A percentile compares a stretch with the other conserved stretches of the same genome.
Conservation (phyloP, 2,329 filamentous ascomycete genomes). For the Diaporthe velutina region DNA sequence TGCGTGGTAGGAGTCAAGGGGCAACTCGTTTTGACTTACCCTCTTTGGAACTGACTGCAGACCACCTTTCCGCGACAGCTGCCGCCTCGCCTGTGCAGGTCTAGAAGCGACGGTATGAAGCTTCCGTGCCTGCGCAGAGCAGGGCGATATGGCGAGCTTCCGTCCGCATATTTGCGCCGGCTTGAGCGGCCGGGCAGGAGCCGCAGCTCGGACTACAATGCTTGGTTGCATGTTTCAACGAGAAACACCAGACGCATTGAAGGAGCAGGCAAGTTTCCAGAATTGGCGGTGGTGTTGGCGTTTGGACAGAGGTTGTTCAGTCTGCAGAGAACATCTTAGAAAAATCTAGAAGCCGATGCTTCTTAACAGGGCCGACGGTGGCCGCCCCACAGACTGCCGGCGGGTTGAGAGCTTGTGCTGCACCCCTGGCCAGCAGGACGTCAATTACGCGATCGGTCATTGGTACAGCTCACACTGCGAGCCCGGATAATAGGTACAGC, state of each 20-base stretch:
- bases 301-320: neutral
- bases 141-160: conserved; percentile 43
- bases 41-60: conserved; percentile 30
- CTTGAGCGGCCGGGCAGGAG: conserved; percentile 49
- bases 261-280: neutral
- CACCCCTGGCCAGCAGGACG: neutral
- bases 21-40: conserved; percentile 15
- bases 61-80: conserved; percentile 26
- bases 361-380: conserved; percentile 20
- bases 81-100: conserved; percentile 38
- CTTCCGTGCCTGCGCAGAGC: conserved; percentile 41
- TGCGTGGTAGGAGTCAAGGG: neutral
- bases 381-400: conserved; percentile 23
- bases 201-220: conserved; percentile 50
- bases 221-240: conserved; percentile 49
- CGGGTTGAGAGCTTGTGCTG: conserved; percentile 13
- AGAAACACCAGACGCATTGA: conserved; percentile 31
- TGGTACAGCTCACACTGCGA: conserved; percentile 8
- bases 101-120: conserved; percentile 41
- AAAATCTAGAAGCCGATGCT: conserved; percentile 27
- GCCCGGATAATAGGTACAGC: neutral
- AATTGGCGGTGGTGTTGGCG: neutral
- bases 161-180: conserved; percentile 49
- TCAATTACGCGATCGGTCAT: neutral
- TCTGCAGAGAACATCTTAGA: conserved; percentile 14